Evolutionary conservation across 805 yeast species (phyloP), one percentile per base, ranked within the genome.

Genomic region (Saccharomycopsis javanensis): DNA sequence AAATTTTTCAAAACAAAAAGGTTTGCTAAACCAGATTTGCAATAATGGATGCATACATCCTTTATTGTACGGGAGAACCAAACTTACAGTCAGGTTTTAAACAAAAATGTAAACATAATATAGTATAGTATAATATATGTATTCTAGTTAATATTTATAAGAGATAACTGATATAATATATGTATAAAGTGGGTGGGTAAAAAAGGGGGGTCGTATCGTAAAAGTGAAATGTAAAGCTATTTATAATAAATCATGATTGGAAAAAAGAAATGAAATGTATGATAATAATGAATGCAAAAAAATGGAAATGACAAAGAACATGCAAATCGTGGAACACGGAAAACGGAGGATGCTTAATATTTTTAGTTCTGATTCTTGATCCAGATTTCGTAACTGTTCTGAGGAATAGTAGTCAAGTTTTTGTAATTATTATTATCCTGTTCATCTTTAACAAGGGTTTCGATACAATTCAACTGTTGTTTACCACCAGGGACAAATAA

Each of bases 381-480:
- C 61, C 61, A 58, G 20, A 53, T 37, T 33, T 56, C 46, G 51
- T 58, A 58, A 28, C 56, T 58, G 27, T 58, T 50, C 55, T 58
- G 61, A 6, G 61, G 61, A 55, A 58, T 51, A 46, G 55, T 16
- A 2, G 37, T 45, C 55, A 57, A 55, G 15, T 55, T 57, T 13
- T 51, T 55, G 18, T 31, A 25, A 11, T 53, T 25, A n/a, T 11
- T 51, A 18, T n/a, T 45, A 31, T 42, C 46, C 8, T 46, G 28
- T 6, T 45, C 34, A 33, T 56, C 42, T 30, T 35, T 33, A 18
- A 42, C 51, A 42, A 27, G 42, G 51, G 33, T 42, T 8, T 53
- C 45, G 13, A 27, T 52, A n/a, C 30, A 37, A n/a, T 37, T 52
- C 27, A 42, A 15, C 48, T 38, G 55, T 18, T 33, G 54, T 55